A percentile compares a stretch with the other conserved stretches of the same genome.
Evolutionary conservation across 495 filamentous ascomycete genomes (phyloP).

Genomic region (Aspergillus taichungensis): DNA sequence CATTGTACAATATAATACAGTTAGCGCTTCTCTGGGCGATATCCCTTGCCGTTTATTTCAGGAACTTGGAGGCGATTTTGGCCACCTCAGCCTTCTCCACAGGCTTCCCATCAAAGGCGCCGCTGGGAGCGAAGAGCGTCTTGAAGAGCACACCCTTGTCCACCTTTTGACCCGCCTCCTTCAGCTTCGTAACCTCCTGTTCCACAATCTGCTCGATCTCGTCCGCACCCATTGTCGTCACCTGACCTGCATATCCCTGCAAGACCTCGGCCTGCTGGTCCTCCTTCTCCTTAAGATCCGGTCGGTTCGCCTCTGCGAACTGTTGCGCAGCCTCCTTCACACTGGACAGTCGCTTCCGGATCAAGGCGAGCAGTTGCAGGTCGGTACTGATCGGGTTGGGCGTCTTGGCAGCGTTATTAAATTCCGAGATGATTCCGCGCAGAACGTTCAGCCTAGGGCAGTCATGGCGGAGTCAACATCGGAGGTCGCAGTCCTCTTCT

Average conservation of each 20-base stretch:
- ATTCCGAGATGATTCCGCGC: conserved; percentile 50
- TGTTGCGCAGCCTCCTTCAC: conserved; percentile 42
- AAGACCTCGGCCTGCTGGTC: conserved; percentile 45
- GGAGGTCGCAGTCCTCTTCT: background rate
- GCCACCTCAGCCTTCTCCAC: conserved; percentile 43
- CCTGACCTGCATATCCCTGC: conserved; percentile 47
- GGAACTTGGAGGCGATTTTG: conserved; percentile 32
- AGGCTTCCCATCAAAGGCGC: conserved; percentile 43
- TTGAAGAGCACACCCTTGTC: conserved; percentile 41
- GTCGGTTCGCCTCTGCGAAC: conserved; percentile 41
- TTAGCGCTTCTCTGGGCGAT: conserved; percentile 8
- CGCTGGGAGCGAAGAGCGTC: conserved; percentile 36
- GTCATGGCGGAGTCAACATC: too few relatives aligned
- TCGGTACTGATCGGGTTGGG: conserved; percentile 49
- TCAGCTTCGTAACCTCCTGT: conserved; percentile 33
- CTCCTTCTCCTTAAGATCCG: conserved; percentile 52
- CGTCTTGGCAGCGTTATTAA: conserved; percentile 55
- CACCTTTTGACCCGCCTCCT: conserved; percentile 31
- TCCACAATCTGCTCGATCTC: conserved; percentile 41
- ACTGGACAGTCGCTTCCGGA: conserved; percentile 44
- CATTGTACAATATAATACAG: conserved; percentile 5
- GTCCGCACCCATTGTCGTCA: conserved; percentile 40
- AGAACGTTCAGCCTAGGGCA: conserved; percentile 45
- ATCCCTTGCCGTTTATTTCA: background rate
- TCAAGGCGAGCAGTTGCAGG: conserved; percentile 47